Evolutionary conservation across 352 stramenopile species (phyloP).

Genomic region (Globisporangium mamillatum): DNA sequence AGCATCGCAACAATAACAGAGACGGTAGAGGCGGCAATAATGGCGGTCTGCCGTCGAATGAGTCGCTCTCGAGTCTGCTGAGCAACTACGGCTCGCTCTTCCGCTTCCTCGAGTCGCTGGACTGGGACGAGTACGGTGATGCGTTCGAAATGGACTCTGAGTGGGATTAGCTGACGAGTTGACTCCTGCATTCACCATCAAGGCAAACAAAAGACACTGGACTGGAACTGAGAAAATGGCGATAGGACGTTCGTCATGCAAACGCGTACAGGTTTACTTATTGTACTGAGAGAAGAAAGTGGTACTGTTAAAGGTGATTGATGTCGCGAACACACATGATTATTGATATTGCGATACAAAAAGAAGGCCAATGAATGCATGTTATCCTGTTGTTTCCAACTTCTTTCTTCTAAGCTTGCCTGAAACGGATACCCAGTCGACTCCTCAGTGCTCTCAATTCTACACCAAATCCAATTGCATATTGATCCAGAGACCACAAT

Average conservation of each 20-base stretch:
- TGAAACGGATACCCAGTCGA: not conserved
- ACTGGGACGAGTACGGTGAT: constrained; percentile 46
- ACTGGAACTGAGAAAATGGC: not conserved
- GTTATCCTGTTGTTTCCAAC: not conserved
- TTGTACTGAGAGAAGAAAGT: not conserved
- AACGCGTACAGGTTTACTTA: not conserved
- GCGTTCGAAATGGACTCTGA: constrained; percentile 14
- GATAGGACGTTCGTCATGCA: not conserved
- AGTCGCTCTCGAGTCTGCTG: constrained; percentile 44
- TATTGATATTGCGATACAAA: not conserved
- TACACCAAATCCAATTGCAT: not conserved
- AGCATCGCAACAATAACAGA: constrained; percentile 11
- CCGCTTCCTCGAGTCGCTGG: constrained; percentile 58
- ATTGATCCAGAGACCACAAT: not conserved
- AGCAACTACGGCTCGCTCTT: constrained; percentile 66
- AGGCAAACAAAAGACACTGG: not conserved
- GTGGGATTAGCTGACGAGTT: not conserved
- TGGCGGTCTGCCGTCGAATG: constrained; percentile 2
- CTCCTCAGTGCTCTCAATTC: not conserved
- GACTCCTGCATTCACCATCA: not conserved
- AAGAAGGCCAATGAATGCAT: not conserved
- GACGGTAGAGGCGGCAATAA: constrained; percentile 18
- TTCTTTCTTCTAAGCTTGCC: too few relatives aligned
- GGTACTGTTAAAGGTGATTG: not conserved
- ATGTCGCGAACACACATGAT: not conserved